Percentiles rank a stretch among this genome's conserved stretches.
Conservation (phyloP, 2,329 filamentous ascomycete species). For the Botrytis porri region DNA sequence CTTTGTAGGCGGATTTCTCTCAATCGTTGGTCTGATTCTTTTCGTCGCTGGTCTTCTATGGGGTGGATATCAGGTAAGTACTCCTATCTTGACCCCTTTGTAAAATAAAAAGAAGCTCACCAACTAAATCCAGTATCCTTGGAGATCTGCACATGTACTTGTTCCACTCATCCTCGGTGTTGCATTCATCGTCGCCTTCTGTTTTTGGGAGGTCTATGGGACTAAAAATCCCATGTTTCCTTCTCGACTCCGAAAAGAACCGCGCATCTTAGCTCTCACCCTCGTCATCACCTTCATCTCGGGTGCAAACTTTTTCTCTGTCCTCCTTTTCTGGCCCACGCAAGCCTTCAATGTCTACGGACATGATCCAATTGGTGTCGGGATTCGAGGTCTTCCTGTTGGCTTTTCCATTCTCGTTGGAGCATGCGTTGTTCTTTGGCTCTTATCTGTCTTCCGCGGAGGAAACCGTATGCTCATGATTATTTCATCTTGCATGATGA, state of each 20-base stretch:
- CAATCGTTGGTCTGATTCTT: constrained; percentile 48
- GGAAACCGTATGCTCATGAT: constrained; percentile 59
- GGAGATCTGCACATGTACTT: constrained; percentile 54
- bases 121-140: constrained; percentile 57
- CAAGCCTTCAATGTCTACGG: constrained; percentile 64
- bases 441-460: constrained; percentile 58
- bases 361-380: constrained; percentile 61
- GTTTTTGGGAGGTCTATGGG: constrained; percentile 52
- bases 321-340: constrained; percentile 56
- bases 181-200: constrained; percentile 47
- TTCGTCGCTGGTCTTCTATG: constrained; percentile 53
- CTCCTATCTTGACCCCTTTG: not conserved
- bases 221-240: constrained; percentile 45
- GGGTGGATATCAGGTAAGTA: constrained; percentile 49
- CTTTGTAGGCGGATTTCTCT: constrained; percentile 50
- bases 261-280: constrained; percentile 50
- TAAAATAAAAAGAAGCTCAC: constrained; percentile 30
- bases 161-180: constrained; percentile 51
- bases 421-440: constrained; percentile 54
- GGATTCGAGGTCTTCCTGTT: constrained; percentile 60
- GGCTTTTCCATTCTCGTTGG: constrained; percentile 61
- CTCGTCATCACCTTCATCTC: constrained; percentile 58
- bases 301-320: constrained; percentile 49
- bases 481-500: constrained; percentile 60
- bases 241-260: constrained; percentile 54